These are phyloP conservation scores for Alternaria dauci DNA, from an alignment of 2,329 filamentous ascomycete species.

Conservation along the genomic window DNA sequence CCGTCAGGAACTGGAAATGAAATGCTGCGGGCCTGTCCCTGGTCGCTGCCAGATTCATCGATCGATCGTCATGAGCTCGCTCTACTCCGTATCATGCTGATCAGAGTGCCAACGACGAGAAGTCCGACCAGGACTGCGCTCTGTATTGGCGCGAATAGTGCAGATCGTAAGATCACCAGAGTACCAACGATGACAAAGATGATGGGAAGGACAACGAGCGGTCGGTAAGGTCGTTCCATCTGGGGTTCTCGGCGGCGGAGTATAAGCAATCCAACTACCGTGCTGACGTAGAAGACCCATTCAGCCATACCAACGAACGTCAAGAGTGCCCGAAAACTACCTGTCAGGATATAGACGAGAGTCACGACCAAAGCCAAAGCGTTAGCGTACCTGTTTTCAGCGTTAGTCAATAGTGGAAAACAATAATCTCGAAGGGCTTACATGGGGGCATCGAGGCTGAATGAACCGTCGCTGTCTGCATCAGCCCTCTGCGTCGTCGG, in stretches of 20 bases:
- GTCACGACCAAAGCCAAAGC: conserved; percentile 48
- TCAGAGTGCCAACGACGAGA: conserved; percentile 59
- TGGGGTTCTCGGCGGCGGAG: conserved; percentile 65
- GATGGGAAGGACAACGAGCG: conserved; percentile 60
- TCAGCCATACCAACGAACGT: conserved; percentile 57
- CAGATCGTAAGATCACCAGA: conserved; percentile 67
- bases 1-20: no score
- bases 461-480: conserved; percentile 5
- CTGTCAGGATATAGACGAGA: conserved; percentile 66
- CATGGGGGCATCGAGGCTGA: conserved; percentile 46
- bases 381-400: conserved; percentile 38
- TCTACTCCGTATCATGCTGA: conserved; percentile 38
- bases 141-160: conserved; percentile 66
- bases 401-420: conserved; percentile 20
- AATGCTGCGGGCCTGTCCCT: neutral
- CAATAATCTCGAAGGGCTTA: conserved; percentile 17
- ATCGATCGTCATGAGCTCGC: conserved; percentile 10
- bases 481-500: conserved; percentile 18
- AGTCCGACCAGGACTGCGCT: conserved; percentile 62
- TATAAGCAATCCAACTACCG: conserved; percentile 66
- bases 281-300: conserved; percentile 71
- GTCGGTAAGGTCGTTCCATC: conserved; percentile 65
- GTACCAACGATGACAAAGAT: conserved; percentile 67
- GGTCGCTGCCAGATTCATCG: neutral
- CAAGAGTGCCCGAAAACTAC: conserved; percentile 67